Conservation (phyloP, 2,329 filamentous ascomycete species). For the Falciphora oryzae region DNA sequence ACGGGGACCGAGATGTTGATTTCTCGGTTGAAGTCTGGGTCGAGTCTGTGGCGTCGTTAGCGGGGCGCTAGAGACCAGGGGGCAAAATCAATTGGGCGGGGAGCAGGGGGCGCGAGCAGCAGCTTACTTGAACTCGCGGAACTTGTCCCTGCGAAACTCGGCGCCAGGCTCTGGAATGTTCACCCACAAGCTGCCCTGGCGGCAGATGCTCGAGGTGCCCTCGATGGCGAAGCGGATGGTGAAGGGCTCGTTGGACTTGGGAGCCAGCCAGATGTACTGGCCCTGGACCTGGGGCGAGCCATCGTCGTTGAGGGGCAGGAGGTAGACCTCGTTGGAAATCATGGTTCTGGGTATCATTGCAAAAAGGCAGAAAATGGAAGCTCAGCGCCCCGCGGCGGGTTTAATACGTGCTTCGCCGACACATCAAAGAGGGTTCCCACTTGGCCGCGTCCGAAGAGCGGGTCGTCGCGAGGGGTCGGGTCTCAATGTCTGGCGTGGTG, state of each 20-base stretch:
- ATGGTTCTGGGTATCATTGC: conserved; percentile 57
- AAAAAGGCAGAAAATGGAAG: conserved; percentile 15
- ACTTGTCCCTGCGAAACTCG: conserved; percentile 71
- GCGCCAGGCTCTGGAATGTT: conserved; percentile 79
- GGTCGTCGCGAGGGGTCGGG: not conserved
- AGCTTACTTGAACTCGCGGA: conserved; percentile 82
- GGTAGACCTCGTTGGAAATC: conserved; percentile 69
- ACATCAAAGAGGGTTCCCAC: not conserved
- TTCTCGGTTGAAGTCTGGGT: conserved; percentile 86
- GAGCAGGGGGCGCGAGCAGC: not conserved
- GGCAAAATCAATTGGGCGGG: not conserved
- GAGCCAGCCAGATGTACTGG: conserved; percentile 85
- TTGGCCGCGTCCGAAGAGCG: not conserved
- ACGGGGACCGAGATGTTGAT: conserved; percentile 89
- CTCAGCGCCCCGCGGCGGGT: not conserved
- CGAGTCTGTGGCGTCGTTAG: conserved; percentile 50
- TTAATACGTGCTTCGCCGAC: not conserved
- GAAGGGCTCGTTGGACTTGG: conserved; percentile 67
- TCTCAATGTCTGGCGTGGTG: not conserved
- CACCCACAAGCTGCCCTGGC: conserved; percentile 91
- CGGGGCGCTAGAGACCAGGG: conserved; percentile 9
- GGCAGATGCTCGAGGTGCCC: conserved; percentile 91
- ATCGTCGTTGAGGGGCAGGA: conserved; percentile 86
- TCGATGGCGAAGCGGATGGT: conserved; percentile 84
- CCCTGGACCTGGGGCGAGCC: conserved; percentile 78